Percentiles rank a stretch among this genome's conserved stretches.
Evolutionary conservation across 192 early-diverging fungal species (phyloP).

Genomic region (Rhizoclosmatium globosum): DNA sequence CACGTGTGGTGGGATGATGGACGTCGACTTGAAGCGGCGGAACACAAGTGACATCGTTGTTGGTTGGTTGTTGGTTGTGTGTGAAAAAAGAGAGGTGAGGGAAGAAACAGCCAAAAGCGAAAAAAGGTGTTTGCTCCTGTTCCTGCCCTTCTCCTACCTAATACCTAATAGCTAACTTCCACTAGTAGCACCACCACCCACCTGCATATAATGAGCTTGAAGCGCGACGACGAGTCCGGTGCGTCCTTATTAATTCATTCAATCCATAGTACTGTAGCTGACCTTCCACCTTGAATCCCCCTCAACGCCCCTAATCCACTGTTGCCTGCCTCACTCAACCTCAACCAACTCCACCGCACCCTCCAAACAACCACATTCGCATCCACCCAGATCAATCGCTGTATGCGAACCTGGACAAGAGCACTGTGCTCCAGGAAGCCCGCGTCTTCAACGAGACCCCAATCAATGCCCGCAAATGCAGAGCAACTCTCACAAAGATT

Average conservation of each 20-base stretch:
- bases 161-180: no score
- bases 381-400: constrained; percentile 67
- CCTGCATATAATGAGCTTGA: constrained; percentile 18
- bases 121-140: background rate
- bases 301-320: background rate
- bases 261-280: no score
- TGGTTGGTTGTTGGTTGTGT: background rate
- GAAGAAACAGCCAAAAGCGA: background rate
- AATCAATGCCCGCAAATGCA: constrained; percentile 93
- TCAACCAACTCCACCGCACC: background rate
- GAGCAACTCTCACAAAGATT: constrained; percentile 91
- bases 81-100: background rate
- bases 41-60: constrained; percentile 2
- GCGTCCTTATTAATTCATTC: background rate
- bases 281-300: no score
- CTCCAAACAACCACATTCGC: no score
- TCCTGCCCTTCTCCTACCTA: no score
- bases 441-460: constrained; percentile 97
- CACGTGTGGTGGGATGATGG: constrained; percentile 58
- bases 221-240: constrained; percentile 32
- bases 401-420: constrained; percentile 91
- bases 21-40: constrained; percentile 49
- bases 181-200: background rate
- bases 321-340: background rate
- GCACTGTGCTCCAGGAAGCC: constrained; percentile 93